Evolutionary conservation across 139 green algal species (phyloP).

Genomic region (Chlorella sp.): DNA sequence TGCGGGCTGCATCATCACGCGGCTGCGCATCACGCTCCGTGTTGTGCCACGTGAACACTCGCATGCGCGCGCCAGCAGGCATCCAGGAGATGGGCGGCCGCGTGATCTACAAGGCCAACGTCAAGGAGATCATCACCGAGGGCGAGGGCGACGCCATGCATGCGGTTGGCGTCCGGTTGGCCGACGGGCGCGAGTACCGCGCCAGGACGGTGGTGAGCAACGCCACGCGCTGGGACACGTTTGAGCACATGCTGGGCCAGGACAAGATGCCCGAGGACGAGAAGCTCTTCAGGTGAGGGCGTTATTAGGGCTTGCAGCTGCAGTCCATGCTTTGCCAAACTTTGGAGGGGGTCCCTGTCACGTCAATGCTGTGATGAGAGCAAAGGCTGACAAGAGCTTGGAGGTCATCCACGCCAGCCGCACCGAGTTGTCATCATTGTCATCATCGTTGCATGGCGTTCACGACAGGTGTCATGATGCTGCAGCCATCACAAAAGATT

Average conservation of each 20-base stretch:
- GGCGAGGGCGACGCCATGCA: conserved; percentile 21
- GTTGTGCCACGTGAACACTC: not conserved
- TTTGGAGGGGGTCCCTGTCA: too few relatives aligned
- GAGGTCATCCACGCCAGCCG: too few relatives aligned
- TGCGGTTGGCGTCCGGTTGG: conserved; percentile 69
- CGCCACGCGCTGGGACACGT: conserved; percentile 96
- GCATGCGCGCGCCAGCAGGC: conserved; percentile 14
- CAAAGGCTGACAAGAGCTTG: too few relatives aligned
- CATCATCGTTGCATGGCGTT: too few relatives aligned
- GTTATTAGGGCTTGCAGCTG: too few relatives aligned
- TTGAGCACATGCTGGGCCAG: conserved; percentile 72
- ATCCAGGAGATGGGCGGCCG: conserved; percentile 65
- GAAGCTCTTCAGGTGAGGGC: conserved; percentile 50
- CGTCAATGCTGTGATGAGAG: too few relatives aligned
- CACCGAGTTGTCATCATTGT: too few relatives aligned
- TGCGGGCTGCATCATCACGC: too few relatives aligned
- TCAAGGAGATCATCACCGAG: conserved; percentile 76
- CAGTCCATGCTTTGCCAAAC: too few relatives aligned
- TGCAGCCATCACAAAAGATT: too few relatives aligned
- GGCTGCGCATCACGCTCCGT: too few relatives aligned
- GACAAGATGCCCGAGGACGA: conserved; percentile 70
- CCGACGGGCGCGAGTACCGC: conserved; percentile 63
- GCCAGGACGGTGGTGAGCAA: conserved; percentile 80
- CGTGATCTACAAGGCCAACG: conserved; percentile 89
- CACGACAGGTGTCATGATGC: too few relatives aligned